Evolutionary conservation across 306 rosid genomes (phyloP), one percentile per base, ranked within the genome.

Genomic region (Fragaria ananassa): DNA sequence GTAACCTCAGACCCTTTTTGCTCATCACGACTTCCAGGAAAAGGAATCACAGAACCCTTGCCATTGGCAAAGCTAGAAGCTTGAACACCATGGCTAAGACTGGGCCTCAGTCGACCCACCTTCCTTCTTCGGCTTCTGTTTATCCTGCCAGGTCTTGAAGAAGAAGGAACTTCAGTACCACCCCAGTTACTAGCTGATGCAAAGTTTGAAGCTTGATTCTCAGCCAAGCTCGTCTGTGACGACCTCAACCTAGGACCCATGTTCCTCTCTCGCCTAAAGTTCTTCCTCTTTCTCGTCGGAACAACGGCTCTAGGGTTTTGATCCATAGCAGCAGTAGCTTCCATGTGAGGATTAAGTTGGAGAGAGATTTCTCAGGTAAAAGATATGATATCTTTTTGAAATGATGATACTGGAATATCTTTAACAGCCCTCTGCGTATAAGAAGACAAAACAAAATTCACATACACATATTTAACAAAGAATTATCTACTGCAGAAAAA

Each of bases 11-110:
- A 54, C 27, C 41, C 17, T 9, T 41, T 27, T 8, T 64, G 67
- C 6, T 68, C 61, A 7, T 69, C 34, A 29, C 8, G 27, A 70
- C 46, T 54, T 1, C 27, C 1, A 3, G 72, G 73, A 29, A 65
- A 80, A 1, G 76, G 39, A 37, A 66, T 54, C 0, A 82, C 56
- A 54, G 56, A 50, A 50, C 56, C 56, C 8, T 50, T 50, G n/a
- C 54, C 56, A 5, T 50, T 6, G 7, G 56, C n/a, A 50, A 50
- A 50, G 56, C n/a, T 17, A 50, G n/a, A 5, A 15, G 56, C 8
- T 50, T 50, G 56, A 50, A 50, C 8, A 15, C 21, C 56, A 17
- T 50, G 56, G n/a, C 56, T 21, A 50, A 17, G 56, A 50, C 56
- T 50, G 19, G 17, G 5, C 56, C 21, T 50, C 56, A 31, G 34